A percentile compares a stretch with the other conserved stretches of the same genome.
Evolutionary conservation across 2,329 filamentous ascomycete species (phyloP).

Genomic region (Metarhizium anisopliae): DNA sequence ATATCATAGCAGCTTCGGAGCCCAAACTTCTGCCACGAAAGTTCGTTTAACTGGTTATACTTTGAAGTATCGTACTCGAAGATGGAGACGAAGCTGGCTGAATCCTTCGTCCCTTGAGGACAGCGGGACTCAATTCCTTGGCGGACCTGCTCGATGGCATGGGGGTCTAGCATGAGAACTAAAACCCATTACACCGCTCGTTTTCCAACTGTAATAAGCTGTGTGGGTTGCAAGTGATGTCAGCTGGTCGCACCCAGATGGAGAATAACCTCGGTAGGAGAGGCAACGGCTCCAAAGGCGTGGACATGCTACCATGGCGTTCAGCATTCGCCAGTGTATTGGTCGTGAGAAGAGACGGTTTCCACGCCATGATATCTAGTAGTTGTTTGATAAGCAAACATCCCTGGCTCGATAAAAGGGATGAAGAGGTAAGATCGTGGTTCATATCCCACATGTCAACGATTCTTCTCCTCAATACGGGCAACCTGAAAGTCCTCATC

Average conservation of each 20-base stretch:
- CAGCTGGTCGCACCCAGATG: slow-evolving; percentile 47
- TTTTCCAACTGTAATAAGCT: slow-evolving; percentile 17
- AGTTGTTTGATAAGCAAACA: not conserved
- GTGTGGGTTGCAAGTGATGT: slow-evolving; percentile 53
- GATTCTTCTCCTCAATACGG: slow-evolving; percentile 64
- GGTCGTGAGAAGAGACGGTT: slow-evolving; percentile 8
- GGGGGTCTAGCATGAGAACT: slow-evolving; percentile 55
- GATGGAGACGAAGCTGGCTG: slow-evolving; percentile 54
- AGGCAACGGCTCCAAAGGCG: slow-evolving; percentile 63
- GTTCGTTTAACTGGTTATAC: slow-evolving; percentile 44
- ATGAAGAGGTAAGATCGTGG: no score
- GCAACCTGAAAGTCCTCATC: slow-evolving; percentile 71
- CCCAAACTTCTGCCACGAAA: slow-evolving; percentile 46
- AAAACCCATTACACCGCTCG: slow-evolving; percentile 59
- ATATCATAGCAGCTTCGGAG: slow-evolving; percentile 42
- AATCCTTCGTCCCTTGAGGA: slow-evolving; percentile 59
- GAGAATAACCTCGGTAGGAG: slow-evolving; percentile 73
- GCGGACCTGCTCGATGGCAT: slow-evolving; percentile 61
- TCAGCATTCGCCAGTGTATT: not conserved
- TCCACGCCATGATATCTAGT: slow-evolving; percentile 48
- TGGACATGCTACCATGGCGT: slow-evolving; percentile 49
- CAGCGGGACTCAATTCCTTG: slow-evolving; percentile 67
- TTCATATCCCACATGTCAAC: slow-evolving; percentile 39
- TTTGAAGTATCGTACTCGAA: slow-evolving; percentile 38
- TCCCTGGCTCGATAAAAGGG: no score